These are phyloP conservation scores for Rhizophagus sp. DNA, from an alignment of 192 early-diverging fungal species.

Conservation along the genomic window DNA sequence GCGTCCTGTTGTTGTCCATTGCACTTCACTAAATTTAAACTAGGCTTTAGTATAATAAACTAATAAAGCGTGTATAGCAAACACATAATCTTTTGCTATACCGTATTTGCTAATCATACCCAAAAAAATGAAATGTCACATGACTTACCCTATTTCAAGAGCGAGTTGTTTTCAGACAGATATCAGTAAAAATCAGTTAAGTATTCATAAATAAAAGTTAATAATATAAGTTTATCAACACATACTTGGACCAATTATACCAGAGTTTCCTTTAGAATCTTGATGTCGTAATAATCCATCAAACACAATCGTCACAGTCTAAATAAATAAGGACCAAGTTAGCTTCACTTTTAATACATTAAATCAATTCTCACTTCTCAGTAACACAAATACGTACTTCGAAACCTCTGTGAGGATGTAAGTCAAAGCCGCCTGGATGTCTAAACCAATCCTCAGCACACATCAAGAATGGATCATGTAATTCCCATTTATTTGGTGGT, in stretches of 20 bases:
- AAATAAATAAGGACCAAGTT: neutral
- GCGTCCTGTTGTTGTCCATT: conserved; percentile 72
- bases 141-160: too few species aligned
- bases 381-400: conserved; percentile 34
- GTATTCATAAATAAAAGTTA: too few species aligned
- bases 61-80: too few species aligned
- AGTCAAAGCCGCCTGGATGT: conserved; percentile 44
- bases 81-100: too few species aligned
- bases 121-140: too few species aligned
- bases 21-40: conserved; percentile 36
- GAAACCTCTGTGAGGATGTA: conserved; percentile 64
- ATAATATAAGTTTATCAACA: neutral
- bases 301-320: conserved; percentile 65
- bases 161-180: too few species aligned
- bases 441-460: conserved; percentile 38
- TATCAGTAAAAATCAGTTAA: too few species aligned
- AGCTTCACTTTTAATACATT: neutral
- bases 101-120: too few species aligned
- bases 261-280: conserved; percentile 59
- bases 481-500: neutral
- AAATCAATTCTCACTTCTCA: too few species aligned
- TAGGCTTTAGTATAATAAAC: too few species aligned
- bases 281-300: conserved; percentile 58
- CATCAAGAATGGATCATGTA: conserved; percentile 44
- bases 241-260: conserved; percentile 46